phyloP scores from a whole-genome alignment of 768 basidiomycete genomes.

The Russula lepida region DNA sequence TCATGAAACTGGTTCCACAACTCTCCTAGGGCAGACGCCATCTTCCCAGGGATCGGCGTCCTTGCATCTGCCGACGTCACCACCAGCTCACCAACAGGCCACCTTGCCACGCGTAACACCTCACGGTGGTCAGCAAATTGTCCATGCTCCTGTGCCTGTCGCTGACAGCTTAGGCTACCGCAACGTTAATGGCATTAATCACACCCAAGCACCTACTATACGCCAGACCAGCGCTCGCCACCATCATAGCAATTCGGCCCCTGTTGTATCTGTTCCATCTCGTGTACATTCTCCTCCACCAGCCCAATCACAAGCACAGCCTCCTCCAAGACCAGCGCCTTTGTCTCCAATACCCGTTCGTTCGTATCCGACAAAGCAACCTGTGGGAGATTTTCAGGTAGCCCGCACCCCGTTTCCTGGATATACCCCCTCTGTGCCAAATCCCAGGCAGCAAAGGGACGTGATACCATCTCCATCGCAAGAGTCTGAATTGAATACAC shows the following conservation, averaged over 20 bases:
- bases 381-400: background rate
- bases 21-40: constrained; percentile 19
- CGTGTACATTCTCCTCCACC: background rate
- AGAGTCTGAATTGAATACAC: constrained; percentile 21
- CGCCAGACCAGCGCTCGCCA: constrained; percentile 18
- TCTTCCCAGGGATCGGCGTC: constrained; percentile 19
- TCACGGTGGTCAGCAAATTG: constrained; percentile 1
- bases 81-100: constrained; percentile 11
- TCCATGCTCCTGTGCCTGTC: background rate
- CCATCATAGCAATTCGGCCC: constrained; percentile 13
- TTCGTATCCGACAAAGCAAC: constrained; percentile 11
- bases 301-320: constrained; percentile 15
- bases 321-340: constrained; percentile 1
- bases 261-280: constrained; percentile 7
- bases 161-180: background rate
- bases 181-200: background rate
- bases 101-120: background rate
- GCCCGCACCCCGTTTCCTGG: constrained; percentile 5
- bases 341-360: constrained; percentile 17
- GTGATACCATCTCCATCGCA: constrained; percentile 17
- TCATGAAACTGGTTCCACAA: constrained; percentile 22
- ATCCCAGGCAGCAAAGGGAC: constrained; percentile 7
- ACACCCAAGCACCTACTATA: background rate
- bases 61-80: constrained; percentile 9
- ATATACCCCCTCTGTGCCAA: constrained; percentile 8